Conservation (phyloP, 345 rosid genomes). For the Salix caprea region DNA sequence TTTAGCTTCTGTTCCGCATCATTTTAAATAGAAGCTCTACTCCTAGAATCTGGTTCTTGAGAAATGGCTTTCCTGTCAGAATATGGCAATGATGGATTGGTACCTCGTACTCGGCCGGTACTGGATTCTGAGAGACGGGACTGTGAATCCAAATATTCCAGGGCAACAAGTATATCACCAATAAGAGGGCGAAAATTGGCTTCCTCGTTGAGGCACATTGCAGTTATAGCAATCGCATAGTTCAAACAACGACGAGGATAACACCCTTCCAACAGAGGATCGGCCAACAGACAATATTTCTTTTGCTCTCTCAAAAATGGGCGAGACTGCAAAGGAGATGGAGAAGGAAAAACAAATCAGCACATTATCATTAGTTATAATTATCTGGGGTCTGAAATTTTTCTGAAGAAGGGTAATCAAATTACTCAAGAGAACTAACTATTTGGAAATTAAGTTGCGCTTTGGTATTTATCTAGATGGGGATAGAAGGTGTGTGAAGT, state of each 20-base stretch:
- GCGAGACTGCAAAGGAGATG: slow-evolving; percentile 48
- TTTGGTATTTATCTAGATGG: not conserved
- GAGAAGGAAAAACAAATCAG: not conserved
- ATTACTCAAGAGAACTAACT: not conserved
- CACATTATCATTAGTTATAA: not conserved
- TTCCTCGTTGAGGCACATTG: slow-evolving; percentile 94
- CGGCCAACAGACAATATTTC: slow-evolving; percentile 61
- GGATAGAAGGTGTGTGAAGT: not conserved
- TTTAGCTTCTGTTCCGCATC: not conserved
- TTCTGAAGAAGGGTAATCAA: not conserved
- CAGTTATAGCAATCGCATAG: slow-evolving; percentile 78
- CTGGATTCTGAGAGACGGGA: slow-evolving; percentile 4
- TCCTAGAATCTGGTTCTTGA: not conserved
- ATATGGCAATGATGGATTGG: not conserved
- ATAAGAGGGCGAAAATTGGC: slow-evolving; percentile 82
- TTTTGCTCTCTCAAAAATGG: slow-evolving; percentile 70
- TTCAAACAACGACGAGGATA: slow-evolving; percentile 77
- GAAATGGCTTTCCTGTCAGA: not conserved
- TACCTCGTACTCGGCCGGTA: not conserved
- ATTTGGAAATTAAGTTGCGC: not conserved
- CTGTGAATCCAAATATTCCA: slow-evolving; percentile 25
- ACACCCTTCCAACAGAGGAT: slow-evolving; percentile 64
- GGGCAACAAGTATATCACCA: slow-evolving; percentile 82
- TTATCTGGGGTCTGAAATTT: not conserved
- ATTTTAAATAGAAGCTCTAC: not conserved